These are phyloP conservation scores for Leccinum holopus DNA, from an alignment of 1,284 basidiomycete species.

Conservation along the genomic window DNA sequence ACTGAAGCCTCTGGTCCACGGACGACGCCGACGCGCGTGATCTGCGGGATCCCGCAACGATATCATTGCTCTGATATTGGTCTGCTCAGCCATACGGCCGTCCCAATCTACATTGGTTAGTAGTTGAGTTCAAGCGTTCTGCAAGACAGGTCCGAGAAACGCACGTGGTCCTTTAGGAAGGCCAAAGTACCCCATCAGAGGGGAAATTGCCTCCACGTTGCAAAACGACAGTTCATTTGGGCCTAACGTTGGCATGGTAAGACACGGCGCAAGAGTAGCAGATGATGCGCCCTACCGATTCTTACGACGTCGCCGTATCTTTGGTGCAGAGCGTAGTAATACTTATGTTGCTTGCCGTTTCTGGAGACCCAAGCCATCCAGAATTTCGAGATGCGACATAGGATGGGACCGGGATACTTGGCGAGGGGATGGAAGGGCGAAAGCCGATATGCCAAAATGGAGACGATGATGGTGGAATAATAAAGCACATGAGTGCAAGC, in stretches of 20 bases:
- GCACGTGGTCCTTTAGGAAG: constrained; percentile 54
- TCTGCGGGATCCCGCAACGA: constrained; percentile 35
- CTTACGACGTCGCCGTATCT: constrained; percentile 39
- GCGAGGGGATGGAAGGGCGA: constrained; percentile 38
- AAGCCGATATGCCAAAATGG: constrained; percentile 34
- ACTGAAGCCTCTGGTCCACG: constrained; percentile 55
- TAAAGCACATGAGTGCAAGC: constrained; percentile 29
- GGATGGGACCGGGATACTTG: constrained; percentile 35
- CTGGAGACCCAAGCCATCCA: constrained; percentile 37
- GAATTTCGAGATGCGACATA: constrained; percentile 35
- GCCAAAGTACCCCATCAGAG: constrained; percentile 47
- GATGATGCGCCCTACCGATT: constrained; percentile 28
- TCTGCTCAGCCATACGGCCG: constrained; percentile 32
- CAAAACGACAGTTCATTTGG: constrained; percentile 56
- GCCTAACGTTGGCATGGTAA: constrained; percentile 29
- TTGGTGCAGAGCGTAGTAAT: constrained; percentile 31
- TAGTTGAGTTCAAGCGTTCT: constrained; percentile 9
- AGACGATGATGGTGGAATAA: constrained; percentile 31
- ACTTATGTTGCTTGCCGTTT: constrained; percentile 36
- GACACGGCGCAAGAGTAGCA: not conserved
- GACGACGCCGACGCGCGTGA: constrained; percentile 48
- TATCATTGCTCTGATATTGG: constrained; percentile 32
- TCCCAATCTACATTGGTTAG: constrained; percentile 31
- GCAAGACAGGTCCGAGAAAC: constrained; percentile 18
- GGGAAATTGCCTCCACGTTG: constrained; percentile 41